Evolutionary conservation across 805 yeast genomes (phyloP).

Genomic region (Candida krabiensis): DNA sequence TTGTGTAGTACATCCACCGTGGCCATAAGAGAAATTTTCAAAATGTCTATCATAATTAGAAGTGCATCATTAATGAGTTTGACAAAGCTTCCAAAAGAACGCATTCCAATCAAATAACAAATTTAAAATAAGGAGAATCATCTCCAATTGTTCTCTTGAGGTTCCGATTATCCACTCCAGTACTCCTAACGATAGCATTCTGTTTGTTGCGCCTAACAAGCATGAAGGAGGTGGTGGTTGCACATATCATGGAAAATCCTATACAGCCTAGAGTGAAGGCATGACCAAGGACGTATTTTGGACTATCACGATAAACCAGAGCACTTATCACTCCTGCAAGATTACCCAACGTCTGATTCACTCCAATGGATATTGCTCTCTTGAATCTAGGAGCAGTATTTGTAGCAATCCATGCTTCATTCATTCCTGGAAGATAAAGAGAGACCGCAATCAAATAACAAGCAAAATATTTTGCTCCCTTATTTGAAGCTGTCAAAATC

Average conservation of each 20-base stretch:
- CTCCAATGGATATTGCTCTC: constrained; percentile 42
- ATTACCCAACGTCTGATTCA: constrained; percentile 45
- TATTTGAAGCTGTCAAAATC: constrained; percentile 28
- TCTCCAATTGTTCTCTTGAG: constrained; percentile 10
- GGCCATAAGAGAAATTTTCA: too few species aligned
- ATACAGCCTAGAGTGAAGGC: constrained; percentile 38
- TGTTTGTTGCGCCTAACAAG: constrained; percentile 8
- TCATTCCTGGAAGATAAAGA: constrained; percentile 37
- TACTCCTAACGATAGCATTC: constrained; percentile 4
- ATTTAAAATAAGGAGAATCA: constrained; percentile 12
- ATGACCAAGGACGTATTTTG: constrained; percentile 38
- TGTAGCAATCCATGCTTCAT: constrained; percentile 43
- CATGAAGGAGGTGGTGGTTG: constrained; percentile 3
- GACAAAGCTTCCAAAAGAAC: too few species aligned
- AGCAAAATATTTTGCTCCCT: constrained; percentile 23
- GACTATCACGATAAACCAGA: constrained; percentile 41
- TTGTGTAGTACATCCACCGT: too few species aligned
- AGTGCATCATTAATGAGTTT: too few species aligned
- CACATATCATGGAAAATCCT: constrained; percentile 14
- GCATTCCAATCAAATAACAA: too few species aligned
- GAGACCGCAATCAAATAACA: constrained; percentile 37
- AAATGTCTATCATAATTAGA: too few species aligned
- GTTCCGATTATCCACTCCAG: constrained; percentile 11
- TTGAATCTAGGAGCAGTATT: constrained; percentile 43
- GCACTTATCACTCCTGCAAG: constrained; percentile 45